Evolutionary conservation across 306 rosid genomes (phyloP), one percentile per base, ranked within the genome.

Genomic region (Inga oerstediana): DNA sequence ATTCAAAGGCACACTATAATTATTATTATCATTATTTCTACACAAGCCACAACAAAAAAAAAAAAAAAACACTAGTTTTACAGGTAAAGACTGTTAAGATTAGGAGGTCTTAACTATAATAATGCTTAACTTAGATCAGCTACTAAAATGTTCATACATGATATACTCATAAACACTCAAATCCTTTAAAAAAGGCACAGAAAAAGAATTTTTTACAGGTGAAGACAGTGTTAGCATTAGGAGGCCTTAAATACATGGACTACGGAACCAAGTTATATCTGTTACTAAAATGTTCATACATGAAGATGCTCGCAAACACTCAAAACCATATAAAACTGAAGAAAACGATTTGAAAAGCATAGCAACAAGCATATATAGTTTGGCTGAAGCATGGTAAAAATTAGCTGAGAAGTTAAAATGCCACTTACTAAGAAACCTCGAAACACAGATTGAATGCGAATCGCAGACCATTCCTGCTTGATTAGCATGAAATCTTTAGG

Each of bases 391-490:
- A 79, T 27, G 41, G 41, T 64, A 64, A 17, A 30, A 86, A 81
- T 64, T 39, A 72, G 45, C 24, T 4, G 69, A 78, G 67, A 2
- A 35, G 10, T 0, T 20, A 80, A 67, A 41, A 46, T 37, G 1
- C 13, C 17, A 74, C 71, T 67, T 80, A 93, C 98, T 94, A 96
- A 83, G 85, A 93, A 89, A 75, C 94, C 91, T 20, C 97, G 90
- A 81, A 96, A 96, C 49, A 90, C 75, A 8, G 98, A 82, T 76
- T 96, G 99, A 80, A 93, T 91, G 4, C 93, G 94, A 79, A 91
- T 87, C 4, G 97, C 91, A 79, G 98, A 95, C 98, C 97, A 88
- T 81, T 93, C 93, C 77, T 81, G 85, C 89, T 91, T 91, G 78
- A 93, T 83, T 5, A 84, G 79, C 89, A 82, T 77, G 76, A 96